Percentiles rank a stretch among this genome's conserved stretches.
Evolutionary conservation across 768 basidiomycete species (phyloP).

Genomic region (Suillus lakei): DNA sequence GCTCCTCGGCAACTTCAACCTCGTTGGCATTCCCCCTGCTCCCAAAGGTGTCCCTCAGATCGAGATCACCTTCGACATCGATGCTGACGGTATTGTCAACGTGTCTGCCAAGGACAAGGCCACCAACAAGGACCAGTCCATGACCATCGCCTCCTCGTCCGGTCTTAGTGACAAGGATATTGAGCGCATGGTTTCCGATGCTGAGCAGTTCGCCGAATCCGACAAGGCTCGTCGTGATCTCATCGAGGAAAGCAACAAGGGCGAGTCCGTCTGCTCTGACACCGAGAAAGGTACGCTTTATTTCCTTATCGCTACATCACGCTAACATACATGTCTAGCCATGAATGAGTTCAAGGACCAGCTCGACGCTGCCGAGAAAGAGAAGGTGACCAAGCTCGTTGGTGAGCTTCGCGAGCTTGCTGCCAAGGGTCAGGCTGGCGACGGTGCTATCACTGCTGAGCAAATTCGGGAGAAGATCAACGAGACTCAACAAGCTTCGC

Average conservation of each 20-base stretch:
- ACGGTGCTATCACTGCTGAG: constrained; percentile 81
- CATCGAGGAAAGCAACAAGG: constrained; percentile 97
- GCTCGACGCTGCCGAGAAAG: constrained; percentile 89
- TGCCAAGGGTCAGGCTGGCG: constrained; percentile 87
- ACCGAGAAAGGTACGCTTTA: constrained; percentile 84
- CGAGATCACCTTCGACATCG: constrained; percentile 94
- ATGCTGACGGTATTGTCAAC: constrained; percentile 97
- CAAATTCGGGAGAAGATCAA: constrained; percentile 90
- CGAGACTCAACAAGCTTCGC: constrained; percentile 93
- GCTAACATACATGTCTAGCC: constrained; percentile 47
- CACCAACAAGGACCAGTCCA: constrained; percentile 87
- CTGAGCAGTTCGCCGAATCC: constrained; percentile 91
- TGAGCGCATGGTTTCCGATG: constrained; percentile 94
- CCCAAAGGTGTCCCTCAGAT: constrained; percentile 80
- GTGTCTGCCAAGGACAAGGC: constrained; percentile 96
- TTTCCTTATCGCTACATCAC: background rate
- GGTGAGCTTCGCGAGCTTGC: constrained; percentile 88
- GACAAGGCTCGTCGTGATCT: constrained; percentile 87
- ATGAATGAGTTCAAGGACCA: constrained; percentile 99
- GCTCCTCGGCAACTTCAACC: constrained; percentile 98
- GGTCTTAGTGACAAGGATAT: constrained; percentile 97
- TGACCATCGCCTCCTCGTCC: constrained; percentile 98
- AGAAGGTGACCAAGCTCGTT: constrained; percentile 90
- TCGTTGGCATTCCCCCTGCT: constrained; percentile 92
- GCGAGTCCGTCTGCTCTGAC: constrained; percentile 91